Base-by-base conservation (phyloP, 2,329 filamentous ascomycete genomes). In the Cryoendolithus antarcticus region DNA sequence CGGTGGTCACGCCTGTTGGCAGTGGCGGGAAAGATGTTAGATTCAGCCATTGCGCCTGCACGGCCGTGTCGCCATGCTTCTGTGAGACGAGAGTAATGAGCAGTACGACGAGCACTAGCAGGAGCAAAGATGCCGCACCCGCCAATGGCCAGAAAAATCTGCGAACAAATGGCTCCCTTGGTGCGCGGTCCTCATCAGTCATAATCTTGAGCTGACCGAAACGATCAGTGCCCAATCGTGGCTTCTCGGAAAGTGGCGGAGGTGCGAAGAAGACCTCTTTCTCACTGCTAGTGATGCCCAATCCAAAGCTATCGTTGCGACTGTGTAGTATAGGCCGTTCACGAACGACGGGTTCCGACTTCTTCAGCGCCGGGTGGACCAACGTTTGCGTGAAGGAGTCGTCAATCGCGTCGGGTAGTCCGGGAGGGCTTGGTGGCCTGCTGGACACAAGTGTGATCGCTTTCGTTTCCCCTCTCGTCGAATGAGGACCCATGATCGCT, bases 11-110 rank as follows among this genome's bases (percentile, higher is more conserved):
- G 0, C 88, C 89, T 0, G 83, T 89, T 2, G 84, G 85, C 53
- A 95, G 84, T 0, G 86, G 81, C 11, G 88, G 88, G 49, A 84
- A 94, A 37, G 79, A 77, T 1, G 88, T 93, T 44, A 93, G 59
- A 55, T 93, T 94, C 41, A 94, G 69, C 81, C 85, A 95, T 35
- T 71, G 63, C 2, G 71, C 70, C 47, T 71, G 58, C 6, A 66
- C 61, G 0, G 63, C 56, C 67, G 43, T 40, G 49, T 50, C 53
- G 63, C 52, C 31, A 41, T 52, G 54, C 61, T 55, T 47, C 62
- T 62, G 46, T 60, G 64, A 38, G 66, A 57, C 46, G 10, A 66
- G 48, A 1, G 64, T 53, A 19, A 64, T 57, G 29, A 67, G 54
- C 29, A 57, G 40, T 3, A 57, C 49, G 37, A 61, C 44, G 27